Base-by-base conservation (phyloP, 257 asterid genomes). In the Nicotiana noctiflora region DNA sequence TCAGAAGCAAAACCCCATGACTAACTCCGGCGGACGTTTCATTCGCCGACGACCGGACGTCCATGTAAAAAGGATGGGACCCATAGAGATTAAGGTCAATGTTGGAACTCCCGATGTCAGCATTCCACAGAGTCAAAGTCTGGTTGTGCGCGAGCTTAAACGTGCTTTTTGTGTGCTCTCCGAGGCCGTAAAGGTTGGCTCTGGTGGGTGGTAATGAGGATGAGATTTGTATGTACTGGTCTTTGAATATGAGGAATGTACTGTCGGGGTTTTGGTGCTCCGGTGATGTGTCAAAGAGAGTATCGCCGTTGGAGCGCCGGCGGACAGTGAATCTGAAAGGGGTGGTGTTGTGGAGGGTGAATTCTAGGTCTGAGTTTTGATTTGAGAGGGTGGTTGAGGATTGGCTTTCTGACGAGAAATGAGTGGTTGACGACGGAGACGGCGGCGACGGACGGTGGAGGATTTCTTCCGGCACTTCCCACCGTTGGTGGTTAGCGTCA, bases 21-120 rank as follows among this genome's bases (percentile, higher is more conserved):
- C 91, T 84, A 17, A 55, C 65, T 66, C 98, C 99, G 4, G 51
- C 15, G 44, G 44, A 12, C 21, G 70, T 27, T 63, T 63, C 70
- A n/a, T 63, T 63, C 17, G 81, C 82, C 0, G 95, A 95, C 80
- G 92, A 83, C 21, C 96, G 84, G 7, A 94, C 90, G 65, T 94
- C 98, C 94, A 95, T 82, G 77, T 95, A 91, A 75, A 95, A 93
- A 2, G 97, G 98, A 80, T 93, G 98, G 2, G 95, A 90, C 0
- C 99, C 99, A 61, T 95, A 95, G 70, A 95, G 80, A 40, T 95
- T 95, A 77, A 93, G 55, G 79, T 93, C 95, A 18, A 27, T 4
- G 23, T 85, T 91, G 2, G 84, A 85, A 72, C 97, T 93, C 0
- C 12, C 90, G 6, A 88, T 88, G 85, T 93, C 97, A 13, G 96